Evolutionary conservation across 148 eudicot genomes (phyloP).

Genomic region (Vaccinium macrocarpon): DNA sequence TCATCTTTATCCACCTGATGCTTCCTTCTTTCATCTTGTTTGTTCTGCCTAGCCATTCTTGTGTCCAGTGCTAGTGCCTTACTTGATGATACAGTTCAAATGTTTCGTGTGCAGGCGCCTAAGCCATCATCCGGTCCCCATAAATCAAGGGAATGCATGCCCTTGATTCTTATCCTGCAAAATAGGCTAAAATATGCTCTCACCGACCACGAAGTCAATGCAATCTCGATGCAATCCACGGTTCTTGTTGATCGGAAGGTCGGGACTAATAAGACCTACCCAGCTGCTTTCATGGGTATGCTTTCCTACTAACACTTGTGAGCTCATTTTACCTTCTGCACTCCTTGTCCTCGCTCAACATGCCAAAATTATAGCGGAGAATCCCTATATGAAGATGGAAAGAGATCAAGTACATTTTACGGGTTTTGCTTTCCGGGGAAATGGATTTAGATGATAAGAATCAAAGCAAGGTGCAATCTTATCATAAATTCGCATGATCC

Average conservation of each 20-base stretch:
- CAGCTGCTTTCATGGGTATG: constrained; percentile 52
- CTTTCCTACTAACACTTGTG: not conserved
- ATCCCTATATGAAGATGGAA: not conserved
- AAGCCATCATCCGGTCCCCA: constrained; percentile 61
- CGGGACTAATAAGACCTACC: constrained; percentile 54
- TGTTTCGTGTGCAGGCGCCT: constrained; percentile 34
- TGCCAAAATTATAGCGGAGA: not conserved
- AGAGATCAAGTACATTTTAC: not conserved
- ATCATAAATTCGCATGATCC: not conserved
- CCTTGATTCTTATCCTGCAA: constrained; percentile 45
- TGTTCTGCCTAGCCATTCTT: not conserved
- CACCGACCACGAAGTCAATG: constrained; percentile 40
- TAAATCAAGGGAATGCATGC: constrained; percentile 50
- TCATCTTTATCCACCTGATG: not conserved
- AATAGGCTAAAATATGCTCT: constrained; percentile 54
- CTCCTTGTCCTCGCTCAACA: not conserved
- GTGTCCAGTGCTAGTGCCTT: not conserved
- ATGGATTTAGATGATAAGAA: not conserved
- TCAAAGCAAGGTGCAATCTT: not conserved
- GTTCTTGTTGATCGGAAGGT: constrained; percentile 53
- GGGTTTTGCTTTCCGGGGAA: not conserved
- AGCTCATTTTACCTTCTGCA: not conserved
- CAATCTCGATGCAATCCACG: constrained; percentile 50
- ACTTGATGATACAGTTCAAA: not conserved
- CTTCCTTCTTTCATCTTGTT: not conserved